A percentile compares a stretch with the other conserved stretches of the same genome.
phyloP scores from a whole-genome alignment of 306 rosid genomes.

The Quercus suber region DNA sequence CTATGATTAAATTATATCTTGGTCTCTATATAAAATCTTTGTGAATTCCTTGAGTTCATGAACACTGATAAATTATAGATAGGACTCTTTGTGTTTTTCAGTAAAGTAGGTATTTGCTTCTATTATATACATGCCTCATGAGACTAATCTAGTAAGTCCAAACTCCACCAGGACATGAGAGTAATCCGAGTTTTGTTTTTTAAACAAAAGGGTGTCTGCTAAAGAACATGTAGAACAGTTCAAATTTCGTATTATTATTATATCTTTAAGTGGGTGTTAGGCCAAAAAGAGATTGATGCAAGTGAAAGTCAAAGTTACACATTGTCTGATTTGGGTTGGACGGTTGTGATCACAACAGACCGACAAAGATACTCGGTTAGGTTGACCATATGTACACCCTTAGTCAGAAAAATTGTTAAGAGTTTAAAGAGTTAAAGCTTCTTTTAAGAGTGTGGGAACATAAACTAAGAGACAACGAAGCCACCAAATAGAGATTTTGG shows the following conservation, averaged over 20 bases:
- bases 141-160: slow-evolving; percentile 39
- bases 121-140: slow-evolving; percentile 8
- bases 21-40: neutral
- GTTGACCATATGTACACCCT: slow-evolving; percentile 40
- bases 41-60: slow-evolving; percentile 47
- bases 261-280: slow-evolving; percentile 16
- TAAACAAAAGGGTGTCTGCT: slow-evolving; percentile 43
- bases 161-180: slow-evolving; percentile 41
- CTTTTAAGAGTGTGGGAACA: slow-evolving; percentile 65
- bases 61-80: slow-evolving; percentile 16
- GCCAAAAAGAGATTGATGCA: slow-evolving; percentile 23
- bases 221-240: slow-evolving; percentile 31
- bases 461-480: slow-evolving; percentile 50
- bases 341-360: slow-evolving; percentile 63
- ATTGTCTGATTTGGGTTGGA: slow-evolving; percentile 72
- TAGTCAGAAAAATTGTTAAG: slow-evolving; percentile 19
- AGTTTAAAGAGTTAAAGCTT: slow-evolving; percentile 26
- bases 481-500: slow-evolving; percentile 48
- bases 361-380: slow-evolving; percentile 72
- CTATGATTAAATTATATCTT: slow-evolving; percentile 18
- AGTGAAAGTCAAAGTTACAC: slow-evolving; percentile 77
- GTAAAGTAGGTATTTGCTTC: slow-evolving; percentile 53
- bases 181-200: slow-evolving; percentile 46
- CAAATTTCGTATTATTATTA: slow-evolving; percentile 4
- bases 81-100: slow-evolving; percentile 40